Conservation (phyloP, 2,329 filamentous ascomycete species). For the Podosphaera leucotricha region DNA sequence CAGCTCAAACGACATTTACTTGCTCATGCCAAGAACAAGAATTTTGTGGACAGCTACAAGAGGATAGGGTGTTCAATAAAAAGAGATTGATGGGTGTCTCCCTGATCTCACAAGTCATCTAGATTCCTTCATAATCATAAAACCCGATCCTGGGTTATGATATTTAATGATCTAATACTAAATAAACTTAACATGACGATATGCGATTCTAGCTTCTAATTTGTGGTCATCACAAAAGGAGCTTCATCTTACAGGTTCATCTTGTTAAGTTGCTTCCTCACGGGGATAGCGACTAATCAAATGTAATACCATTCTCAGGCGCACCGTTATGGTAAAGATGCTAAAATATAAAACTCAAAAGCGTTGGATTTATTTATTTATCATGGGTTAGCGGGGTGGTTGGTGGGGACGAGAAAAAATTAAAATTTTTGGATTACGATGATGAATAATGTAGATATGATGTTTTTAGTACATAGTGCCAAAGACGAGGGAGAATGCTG, state of each 20-base stretch:
- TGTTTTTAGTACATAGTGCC: too few species aligned
- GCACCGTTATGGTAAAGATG: too few species aligned
- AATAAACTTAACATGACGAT: background rate
- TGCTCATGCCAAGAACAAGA: conserved; percentile 9
- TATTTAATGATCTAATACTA: background rate
- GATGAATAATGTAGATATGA: too few species aligned
- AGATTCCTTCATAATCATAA: background rate
- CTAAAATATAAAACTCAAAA: too few species aligned
- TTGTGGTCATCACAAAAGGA: background rate
- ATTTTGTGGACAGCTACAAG: conserved; percentile 3
- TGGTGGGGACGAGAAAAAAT: too few species aligned
- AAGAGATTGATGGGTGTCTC: background rate
- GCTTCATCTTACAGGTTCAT: background rate
- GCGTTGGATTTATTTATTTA: too few species aligned
- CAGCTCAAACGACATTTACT: conserved; percentile 33
- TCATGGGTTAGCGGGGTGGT: too few species aligned
- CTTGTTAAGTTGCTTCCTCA: background rate
- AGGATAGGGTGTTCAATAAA: conserved; percentile 2
- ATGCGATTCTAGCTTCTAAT: background rate
- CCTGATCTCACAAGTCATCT: background rate
- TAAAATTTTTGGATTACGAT: too few species aligned
- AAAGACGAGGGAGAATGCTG: too few species aligned
- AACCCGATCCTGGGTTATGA: background rate
- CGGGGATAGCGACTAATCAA: too few species aligned
- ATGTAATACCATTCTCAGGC: too few species aligned